Evolutionary conservation across 2,329 filamentous ascomycete species (phyloP), one percentile per base, ranked within the genome.

Genomic region (Talaromyces marneffei): DNA sequence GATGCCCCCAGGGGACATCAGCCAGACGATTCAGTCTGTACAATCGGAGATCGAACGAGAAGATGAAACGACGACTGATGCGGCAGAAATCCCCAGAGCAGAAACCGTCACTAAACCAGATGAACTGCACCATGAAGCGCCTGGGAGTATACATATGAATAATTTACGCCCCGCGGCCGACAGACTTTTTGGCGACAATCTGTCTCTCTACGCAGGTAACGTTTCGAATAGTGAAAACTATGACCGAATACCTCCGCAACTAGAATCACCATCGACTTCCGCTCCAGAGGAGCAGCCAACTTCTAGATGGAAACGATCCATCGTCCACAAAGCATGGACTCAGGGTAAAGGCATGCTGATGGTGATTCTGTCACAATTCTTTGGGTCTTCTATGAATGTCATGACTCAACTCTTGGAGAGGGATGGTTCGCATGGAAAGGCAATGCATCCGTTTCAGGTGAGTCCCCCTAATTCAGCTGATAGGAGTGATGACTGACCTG

Each of bases 341-440:
- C 77, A 79, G 59, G 92, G 94, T 69, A 87, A 88, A 66, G 89
- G 90, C 1, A 82, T 92, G 20, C 78, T 88, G 23, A 79, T 92
- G 48, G 90, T 96, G 46, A 79, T 92, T 18, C 64, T 87, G 2
- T 84, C 91, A 0, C 91, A 96, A 74, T 78, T 94, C 37, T 96
- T 96, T 67, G 91, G 88, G 1, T 87, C 88, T 0, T 75, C 90
- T 57, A 96, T 96, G 92, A 95, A 94, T 72, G 84, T 95, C 9
- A 86, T 86, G 42, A 90, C 91, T 0, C 82, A 91, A 20, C 74
- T 93, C 10, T 78, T 96, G 40, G 90, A 95, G 71, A 80, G 83
- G 37, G 79, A 85, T 66, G 84, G 84, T 10, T 80, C 88, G 18
- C 80, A 89, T 65, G 87, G 85, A 59, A 81, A 86, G 52, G 85